These are phyloP conservation scores for Solanum raphanifolium DNA, from an alignment of 257 asterid species.

Conservation along the genomic window DNA sequence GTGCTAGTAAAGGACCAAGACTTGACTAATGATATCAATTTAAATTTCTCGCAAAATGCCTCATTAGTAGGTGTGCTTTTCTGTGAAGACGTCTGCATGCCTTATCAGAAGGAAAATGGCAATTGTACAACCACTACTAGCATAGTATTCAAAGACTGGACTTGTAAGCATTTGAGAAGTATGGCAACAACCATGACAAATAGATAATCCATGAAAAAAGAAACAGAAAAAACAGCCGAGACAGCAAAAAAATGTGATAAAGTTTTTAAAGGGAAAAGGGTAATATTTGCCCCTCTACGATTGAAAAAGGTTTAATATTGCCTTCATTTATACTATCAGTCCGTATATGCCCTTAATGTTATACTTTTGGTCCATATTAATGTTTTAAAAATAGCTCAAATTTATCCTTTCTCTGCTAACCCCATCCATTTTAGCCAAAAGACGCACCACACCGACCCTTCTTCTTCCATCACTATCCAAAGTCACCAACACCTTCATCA, in stretches of 20 bases:
- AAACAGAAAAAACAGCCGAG: neutral
- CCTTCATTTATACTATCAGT: neutral
- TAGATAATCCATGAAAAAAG: neutral
- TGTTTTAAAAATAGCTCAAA: neutral
- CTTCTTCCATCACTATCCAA: neutral
- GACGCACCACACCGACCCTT: neutral
- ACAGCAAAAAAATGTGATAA: neutral
- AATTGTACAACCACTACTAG: neutral
- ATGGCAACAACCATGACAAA: neutral
- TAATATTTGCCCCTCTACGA: neutral
- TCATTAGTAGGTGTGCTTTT: neutral
- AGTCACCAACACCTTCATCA: neutral
- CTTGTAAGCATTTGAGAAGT: neutral
- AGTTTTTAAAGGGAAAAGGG: neutral
- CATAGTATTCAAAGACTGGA: neutral
- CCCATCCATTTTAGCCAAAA: neutral
- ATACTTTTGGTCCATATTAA: neutral
- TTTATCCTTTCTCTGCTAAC: neutral
- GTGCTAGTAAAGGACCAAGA: neutral
- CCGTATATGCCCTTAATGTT: neutral
- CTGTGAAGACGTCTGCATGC: neutral
- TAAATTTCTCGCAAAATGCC: neutral
- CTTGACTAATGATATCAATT: neutral
- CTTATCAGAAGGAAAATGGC: neutral
- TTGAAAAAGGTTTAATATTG: neutral